A percentile compares a stretch with the other conserved stretches of the same genome.
Evolutionary conservation across 371 early-diverging fungal species (phyloP).

Genomic region (Coemansia sp.): DNA sequence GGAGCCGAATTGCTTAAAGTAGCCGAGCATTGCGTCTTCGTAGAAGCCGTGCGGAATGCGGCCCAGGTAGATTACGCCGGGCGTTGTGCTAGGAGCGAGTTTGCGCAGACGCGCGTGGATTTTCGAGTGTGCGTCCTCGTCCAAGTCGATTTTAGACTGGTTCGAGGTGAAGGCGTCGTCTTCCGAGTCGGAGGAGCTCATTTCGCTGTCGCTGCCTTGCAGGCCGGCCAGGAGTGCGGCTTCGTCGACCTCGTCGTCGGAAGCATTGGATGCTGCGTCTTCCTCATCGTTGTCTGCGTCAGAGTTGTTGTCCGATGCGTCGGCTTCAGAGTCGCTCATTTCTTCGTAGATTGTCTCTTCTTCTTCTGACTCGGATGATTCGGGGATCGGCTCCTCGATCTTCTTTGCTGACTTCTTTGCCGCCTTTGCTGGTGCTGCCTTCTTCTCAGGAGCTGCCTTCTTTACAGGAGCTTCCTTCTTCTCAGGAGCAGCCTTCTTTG

Average conservation of each 20-base stretch:
- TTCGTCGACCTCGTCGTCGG: conserved; percentile 45
- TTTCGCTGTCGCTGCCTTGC: conserved; percentile 36
- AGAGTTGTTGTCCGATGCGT: conserved; percentile 36
- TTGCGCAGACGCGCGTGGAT: conserved; percentile 11
- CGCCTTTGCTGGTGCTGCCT: conserved; percentile 12
- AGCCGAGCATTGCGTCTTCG: conserved; percentile 82
- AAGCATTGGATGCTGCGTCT: conserved; percentile 51
- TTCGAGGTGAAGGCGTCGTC: conserved; percentile 16
- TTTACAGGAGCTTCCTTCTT: conserved; percentile 10
- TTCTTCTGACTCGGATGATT: conserved; percentile 45
- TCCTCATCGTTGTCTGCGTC: conserved; percentile 49
- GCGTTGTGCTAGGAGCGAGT: conserved; percentile 7
- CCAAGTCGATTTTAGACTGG: conserved; percentile 21
- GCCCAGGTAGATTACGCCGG: conserved; percentile 83
- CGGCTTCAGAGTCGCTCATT: conserved; percentile 55
- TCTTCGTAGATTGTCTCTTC: conserved; percentile 53
- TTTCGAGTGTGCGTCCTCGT: conserved; percentile 13
- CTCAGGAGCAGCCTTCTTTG: conserved; percentile 2
- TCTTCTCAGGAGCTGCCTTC: conserved; percentile 12
- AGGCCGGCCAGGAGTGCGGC: conserved; percentile 39
- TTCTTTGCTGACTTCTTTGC: conserved; percentile 26
- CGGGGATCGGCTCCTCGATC: conserved; percentile 32
- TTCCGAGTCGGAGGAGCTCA: conserved; percentile 23
- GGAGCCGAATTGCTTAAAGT: conserved; percentile 90
- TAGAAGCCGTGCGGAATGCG: conserved; percentile 95